Base-by-base conservation (phyloP, 73 alveolate species). In the Paramecium sonneborni region DNA sequence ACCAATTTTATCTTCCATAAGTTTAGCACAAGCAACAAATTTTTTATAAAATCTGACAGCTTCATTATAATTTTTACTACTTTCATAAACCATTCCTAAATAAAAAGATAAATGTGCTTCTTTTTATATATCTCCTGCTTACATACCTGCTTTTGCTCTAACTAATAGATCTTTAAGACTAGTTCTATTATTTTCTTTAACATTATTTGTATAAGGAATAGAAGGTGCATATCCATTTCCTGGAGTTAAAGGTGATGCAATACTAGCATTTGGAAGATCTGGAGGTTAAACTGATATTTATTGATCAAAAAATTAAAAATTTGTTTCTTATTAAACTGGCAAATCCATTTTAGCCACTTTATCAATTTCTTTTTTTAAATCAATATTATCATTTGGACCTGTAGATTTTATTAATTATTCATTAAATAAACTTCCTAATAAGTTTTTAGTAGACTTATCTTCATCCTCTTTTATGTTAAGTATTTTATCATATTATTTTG, bases 201-300 rank as follows among this genome's bases (percentile, higher is more conserved):
- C 88, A 84, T 96, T 95, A 38, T 76, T 88, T 18, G 88, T 90
- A 6, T 93, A 95, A 26, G 99, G 99, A 57, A 98, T 95, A 24
- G 99, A 97, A 58, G 99, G 99, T 21, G 99, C 99, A 98, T 99
- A 98, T 21, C 99, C 99, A 76, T 96, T 95, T 10, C 98, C 98
- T 67, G 99, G 99, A 62, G 98, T 97, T 55, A 97, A 92, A 1
- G 98, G 98, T 20, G 99, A 96, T 9, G 99, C 99, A 34, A 97
- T 95, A 2, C 98, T 97, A 20, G 99, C 97, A 93, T 97, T 95
- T 6, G 96, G 95, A 2, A 99, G 98, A 85, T 97, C 99, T 12
- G 99, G 99, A 26, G 99, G 99, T 76, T 98, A 95, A 7, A 98
- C 99, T 94, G 97, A 98, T 55, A 98, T 97, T 87, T 97, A 96